Evolutionary conservation across 768 basidiomycete genomes (phyloP).

Genomic region (Candolleomyces aberdarensis): DNA sequence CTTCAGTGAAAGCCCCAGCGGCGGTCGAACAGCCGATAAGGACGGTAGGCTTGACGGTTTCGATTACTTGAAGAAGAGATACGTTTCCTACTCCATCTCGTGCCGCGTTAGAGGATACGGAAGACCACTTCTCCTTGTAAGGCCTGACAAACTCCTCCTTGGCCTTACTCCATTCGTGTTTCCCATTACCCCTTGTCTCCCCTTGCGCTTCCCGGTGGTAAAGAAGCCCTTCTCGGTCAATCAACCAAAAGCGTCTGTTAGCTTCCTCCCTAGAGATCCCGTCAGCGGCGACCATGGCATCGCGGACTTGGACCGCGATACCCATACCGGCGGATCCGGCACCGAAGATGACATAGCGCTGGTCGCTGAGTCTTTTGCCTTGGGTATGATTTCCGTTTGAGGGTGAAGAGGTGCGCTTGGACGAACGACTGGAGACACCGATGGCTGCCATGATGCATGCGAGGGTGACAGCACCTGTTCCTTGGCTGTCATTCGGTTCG

Average conservation of each 20-base stretch:
- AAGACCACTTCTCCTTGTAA: slow-evolving; percentile 53
- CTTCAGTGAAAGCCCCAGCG: slow-evolving; percentile 74
- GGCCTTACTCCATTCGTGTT: slow-evolving; percentile 16
- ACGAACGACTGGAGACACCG: slow-evolving; percentile 48
- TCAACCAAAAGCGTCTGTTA: slow-evolving; percentile 63
- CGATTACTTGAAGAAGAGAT: slow-evolving; percentile 64
- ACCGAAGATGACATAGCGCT: slow-evolving; percentile 77
- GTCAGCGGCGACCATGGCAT: slow-evolving; percentile 64
- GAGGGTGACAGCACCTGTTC: slow-evolving; percentile 74
- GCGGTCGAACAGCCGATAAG: slow-evolving; percentile 83
- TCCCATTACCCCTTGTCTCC: slow-evolving; percentile 23
- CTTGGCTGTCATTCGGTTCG: slow-evolving; percentile 49
- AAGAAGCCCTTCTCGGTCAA: slow-evolving; percentile 50
- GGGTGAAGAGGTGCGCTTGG: slow-evolving; percentile 10
- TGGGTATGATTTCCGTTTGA: slow-evolving; percentile 27
- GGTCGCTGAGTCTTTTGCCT: slow-evolving; percentile 50
- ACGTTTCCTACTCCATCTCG: slow-evolving; percentile 41
- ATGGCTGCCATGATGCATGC: slow-evolving; percentile 67
- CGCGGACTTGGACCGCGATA: slow-evolving; percentile 71
- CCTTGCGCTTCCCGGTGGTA: slow-evolving; percentile 8
- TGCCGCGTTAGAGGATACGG: slow-evolving; percentile 11
- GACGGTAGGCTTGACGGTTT: slow-evolving; percentile 72
- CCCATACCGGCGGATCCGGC: slow-evolving; percentile 82
- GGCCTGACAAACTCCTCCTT: slow-evolving; percentile 51
- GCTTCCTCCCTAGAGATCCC: slow-evolving; percentile 54